phyloP scores from a whole-genome alignment of 1,284 basidiomycete genomes.

The Ceratobasidium sp. region DNA sequence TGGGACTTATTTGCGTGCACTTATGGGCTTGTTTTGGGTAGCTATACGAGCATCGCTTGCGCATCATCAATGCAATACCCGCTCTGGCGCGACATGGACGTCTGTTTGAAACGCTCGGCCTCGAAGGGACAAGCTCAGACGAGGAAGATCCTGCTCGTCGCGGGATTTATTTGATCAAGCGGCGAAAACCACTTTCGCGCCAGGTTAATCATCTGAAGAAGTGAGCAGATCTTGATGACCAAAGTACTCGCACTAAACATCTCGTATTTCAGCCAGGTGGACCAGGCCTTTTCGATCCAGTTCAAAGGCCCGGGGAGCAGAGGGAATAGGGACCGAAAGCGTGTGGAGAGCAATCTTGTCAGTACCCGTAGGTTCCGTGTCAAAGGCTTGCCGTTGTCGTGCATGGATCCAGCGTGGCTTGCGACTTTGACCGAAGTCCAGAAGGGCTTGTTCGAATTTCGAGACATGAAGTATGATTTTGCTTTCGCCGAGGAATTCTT shows the following conservation, averaged over 20 bases:
- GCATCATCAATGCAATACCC: conserved; percentile 1
- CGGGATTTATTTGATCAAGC: background rate
- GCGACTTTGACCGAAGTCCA: background rate
- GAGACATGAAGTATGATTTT: conserved; percentile 10
- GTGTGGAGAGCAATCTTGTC: background rate
- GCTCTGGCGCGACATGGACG: background rate
- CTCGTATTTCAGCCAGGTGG: background rate
- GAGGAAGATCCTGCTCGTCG: conserved; percentile 9
- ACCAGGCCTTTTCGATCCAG: background rate
- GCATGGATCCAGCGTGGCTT: background rate
- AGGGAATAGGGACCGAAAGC: background rate
- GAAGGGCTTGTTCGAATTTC: background rate
- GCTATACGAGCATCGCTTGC: background rate
- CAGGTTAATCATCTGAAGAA: background rate
- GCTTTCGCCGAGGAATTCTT: background rate
- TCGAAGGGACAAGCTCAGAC: conserved; percentile 8
- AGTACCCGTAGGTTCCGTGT: background rate
- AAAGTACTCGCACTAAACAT: background rate
- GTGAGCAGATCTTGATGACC: background rate
- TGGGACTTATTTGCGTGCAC: background rate
- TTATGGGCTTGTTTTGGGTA: background rate
- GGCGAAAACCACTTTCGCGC: background rate
- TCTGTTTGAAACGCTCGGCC: background rate
- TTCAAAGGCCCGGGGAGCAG: conserved; percentile 1
- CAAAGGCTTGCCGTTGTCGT: background rate